Conservation (phyloP, 805 yeast species). For the Lipomyces mesembrius region DNA sequence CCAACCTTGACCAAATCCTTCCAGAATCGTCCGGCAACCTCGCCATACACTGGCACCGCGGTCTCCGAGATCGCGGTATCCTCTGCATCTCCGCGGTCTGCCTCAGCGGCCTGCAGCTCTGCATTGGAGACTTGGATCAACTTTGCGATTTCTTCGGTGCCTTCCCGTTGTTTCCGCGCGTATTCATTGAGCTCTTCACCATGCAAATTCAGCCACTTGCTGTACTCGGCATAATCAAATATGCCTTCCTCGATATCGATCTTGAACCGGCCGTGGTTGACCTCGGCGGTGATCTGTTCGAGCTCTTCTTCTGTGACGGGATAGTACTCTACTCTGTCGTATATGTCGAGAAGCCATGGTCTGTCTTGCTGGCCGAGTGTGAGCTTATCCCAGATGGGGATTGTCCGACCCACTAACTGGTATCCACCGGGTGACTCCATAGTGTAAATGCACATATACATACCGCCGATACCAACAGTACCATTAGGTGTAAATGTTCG, state of each 20-base stretch:
- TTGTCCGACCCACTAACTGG: conserved; percentile 93
- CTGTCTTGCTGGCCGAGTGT: conserved; percentile 70
- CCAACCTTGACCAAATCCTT: conserved; percentile 83
- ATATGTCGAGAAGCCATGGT: conserved; percentile 92
- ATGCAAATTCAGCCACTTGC: conserved; percentile 77
- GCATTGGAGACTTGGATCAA: conserved; percentile 81
- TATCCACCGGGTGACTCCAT: conserved; percentile 99
- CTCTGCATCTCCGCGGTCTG: conserved; percentile 46
- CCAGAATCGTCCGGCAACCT: conserved; percentile 96
- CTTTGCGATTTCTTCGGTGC: conserved; percentile 81
- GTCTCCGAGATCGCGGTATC: conserved; percentile 71
- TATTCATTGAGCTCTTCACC: conserved; percentile 71
- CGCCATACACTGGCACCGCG: conserved; percentile 87
- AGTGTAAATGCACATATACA: conserved; percentile 98
- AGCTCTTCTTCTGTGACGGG: conserved; percentile 87
- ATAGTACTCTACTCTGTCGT: conserved; percentile 93
- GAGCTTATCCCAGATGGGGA: conserved; percentile 97
- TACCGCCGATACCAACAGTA: conserved; percentile 97
- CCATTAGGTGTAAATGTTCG: conserved; percentile 96
- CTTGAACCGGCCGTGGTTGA: conserved; percentile 76
- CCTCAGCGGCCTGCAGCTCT: conserved; percentile 64
- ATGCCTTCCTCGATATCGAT: conserved; percentile 76
- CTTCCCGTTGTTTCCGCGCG: conserved; percentile 74
- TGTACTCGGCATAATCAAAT: conserved; percentile 80
- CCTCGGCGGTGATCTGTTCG: conserved; percentile 70